Base-by-base conservation (phyloP, 2,329 filamentous ascomycete species). In the Sporothrix humicola region DNA sequence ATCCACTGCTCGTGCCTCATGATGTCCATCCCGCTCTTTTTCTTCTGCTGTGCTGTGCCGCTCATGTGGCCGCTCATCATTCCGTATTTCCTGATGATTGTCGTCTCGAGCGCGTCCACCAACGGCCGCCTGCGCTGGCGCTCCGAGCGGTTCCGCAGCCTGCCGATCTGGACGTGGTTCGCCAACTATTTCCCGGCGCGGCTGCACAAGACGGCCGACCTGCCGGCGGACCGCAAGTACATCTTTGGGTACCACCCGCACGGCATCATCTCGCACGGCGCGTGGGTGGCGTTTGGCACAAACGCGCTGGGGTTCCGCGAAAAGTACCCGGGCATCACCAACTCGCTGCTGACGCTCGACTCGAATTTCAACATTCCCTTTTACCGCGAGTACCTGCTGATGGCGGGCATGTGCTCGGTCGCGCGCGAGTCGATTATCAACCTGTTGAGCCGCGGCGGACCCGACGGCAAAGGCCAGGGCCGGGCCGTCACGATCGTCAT, bases 221-320 rank as follows among this genome's bases (percentile, higher is more conserved):
- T 99, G 7, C 88, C 92, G 26, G 88, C 94, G 0, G 94, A 92
- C 0, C 87, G 94, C 76, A 97, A 97, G 82, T 99, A 98, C 83
- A 94, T 99, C 76, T 94, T 99, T 78, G 95, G 95, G 61, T 98
- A 98, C 81, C 96, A 98, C 79, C 96, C 96, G 0, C 96, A 99
- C 80, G 77, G 96, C 31, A 98, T 99, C 81, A 98, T 99, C 79
- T 96, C 93, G 5, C 94, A 98, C 78, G 96, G 95, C n/a, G 95
- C 95, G 0, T 98, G 95, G 84, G 93, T 91, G 5, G 93, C 95
- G 5, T 98, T 98, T 79, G 93, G 88, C 3, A 98, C 95, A 0
- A 95, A 98, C 78, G 94, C 94, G 0, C 87, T 98, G 0, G 94
- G 94, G 0, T 98, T 98, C 81, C 87, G 89, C 0, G 89, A 93